Evolutionary conservation across 352 stramenopile species (phyloP).

Genomic region (Phytophthora citricola): DNA sequence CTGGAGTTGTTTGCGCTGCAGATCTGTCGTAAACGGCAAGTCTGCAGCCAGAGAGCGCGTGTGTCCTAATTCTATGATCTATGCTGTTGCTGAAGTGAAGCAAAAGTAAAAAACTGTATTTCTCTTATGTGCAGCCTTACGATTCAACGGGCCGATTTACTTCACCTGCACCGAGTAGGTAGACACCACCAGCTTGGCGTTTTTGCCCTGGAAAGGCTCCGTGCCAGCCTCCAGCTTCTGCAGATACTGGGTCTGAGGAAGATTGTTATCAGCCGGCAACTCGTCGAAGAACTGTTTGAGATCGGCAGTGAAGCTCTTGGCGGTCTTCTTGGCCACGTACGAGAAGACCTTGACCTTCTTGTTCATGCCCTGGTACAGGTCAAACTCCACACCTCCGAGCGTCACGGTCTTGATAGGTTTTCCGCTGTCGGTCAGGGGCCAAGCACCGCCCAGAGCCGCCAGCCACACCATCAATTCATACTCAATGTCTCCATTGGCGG

Average conservation of each 20-base stretch:
- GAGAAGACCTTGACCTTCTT: slow-evolving; percentile 45
- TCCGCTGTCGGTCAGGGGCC: slow-evolving; percentile 35
- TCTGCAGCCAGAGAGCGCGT: too few relatives aligned
- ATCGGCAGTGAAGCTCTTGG: slow-evolving; percentile 32
- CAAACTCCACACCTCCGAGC: slow-evolving; percentile 30
- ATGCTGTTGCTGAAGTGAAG: too few relatives aligned
- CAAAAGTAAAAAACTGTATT: too few relatives aligned
- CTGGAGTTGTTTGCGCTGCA: too few relatives aligned
- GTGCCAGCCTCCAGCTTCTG: slow-evolving; percentile 37
- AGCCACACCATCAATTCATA: slow-evolving; percentile 58
- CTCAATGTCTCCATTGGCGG: slow-evolving; percentile 29
- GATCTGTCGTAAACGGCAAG: too few relatives aligned
- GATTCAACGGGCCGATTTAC: slow-evolving; percentile 1
- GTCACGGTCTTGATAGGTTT: slow-evolving; percentile 35
- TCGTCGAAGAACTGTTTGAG: slow-evolving; percentile 42
- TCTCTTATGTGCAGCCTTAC: too few relatives aligned
- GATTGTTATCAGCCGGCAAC: slow-evolving; percentile 31
- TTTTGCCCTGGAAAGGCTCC: slow-evolving; percentile 42
- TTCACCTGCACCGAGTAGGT: slow-evolving; percentile 32
- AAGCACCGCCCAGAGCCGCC: slow-evolving; percentile 35
- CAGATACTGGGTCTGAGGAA: slow-evolving; percentile 38
- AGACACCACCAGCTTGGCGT: slow-evolving; percentile 35
- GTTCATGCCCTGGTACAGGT: slow-evolving; percentile 45
- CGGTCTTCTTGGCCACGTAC: slow-evolving; percentile 37
- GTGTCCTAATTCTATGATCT: too few relatives aligned